Evolutionary conservation across 2,329 filamentous ascomycete species (phyloP).

Genomic region (Cytospora mali): DNA sequence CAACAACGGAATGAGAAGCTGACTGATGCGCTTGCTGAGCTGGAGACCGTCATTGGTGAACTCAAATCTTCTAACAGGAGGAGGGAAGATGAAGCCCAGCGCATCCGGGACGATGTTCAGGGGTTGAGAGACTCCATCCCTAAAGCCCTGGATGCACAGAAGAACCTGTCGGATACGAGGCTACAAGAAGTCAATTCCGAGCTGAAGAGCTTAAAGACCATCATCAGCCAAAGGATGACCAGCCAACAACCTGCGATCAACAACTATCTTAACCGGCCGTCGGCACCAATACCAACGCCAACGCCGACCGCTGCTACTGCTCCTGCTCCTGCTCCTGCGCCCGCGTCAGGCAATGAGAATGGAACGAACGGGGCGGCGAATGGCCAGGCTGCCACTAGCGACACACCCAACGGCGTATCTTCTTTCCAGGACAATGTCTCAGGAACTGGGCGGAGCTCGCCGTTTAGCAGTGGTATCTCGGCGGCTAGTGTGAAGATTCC

Average conservation of each 20-base stretch:
- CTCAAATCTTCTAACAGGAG: slow-evolving; percentile 80
- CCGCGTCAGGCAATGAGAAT: slow-evolving; percentile 34
- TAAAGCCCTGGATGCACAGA: slow-evolving; percentile 84
- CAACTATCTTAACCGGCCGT: slow-evolving; percentile 36
- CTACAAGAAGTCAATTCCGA: slow-evolving; percentile 85
- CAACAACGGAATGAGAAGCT: slow-evolving; percentile 80
- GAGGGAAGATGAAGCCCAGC: slow-evolving; percentile 83
- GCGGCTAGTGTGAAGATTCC: slow-evolving; percentile 69
- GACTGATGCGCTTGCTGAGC: slow-evolving; percentile 77
- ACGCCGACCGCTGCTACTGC: no score
- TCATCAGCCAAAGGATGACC: slow-evolving; percentile 69
- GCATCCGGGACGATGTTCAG: slow-evolving; percentile 84
- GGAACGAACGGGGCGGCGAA: slow-evolving; percentile 31
- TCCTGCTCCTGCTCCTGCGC: slow-evolving; percentile 32
- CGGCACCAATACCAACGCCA: slow-evolving; percentile 31
- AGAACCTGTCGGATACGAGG: slow-evolving; percentile 77
- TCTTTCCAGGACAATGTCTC: slow-evolving; percentile 39
- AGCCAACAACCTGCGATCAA: slow-evolving; percentile 32
- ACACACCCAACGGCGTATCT: slow-evolving; percentile 34
- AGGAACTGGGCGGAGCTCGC: slow-evolving; percentile 43
- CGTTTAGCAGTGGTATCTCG: slow-evolving; percentile 54
- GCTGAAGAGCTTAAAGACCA: slow-evolving; percentile 87
- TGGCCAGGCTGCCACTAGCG: slow-evolving; percentile 17
- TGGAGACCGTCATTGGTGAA: slow-evolving; percentile 80
- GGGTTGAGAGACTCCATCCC: slow-evolving; percentile 83